phyloP scores from a whole-genome alignment of 2,329 filamentous ascomycete species.

The Tolypocladium ovalisporum region DNA sequence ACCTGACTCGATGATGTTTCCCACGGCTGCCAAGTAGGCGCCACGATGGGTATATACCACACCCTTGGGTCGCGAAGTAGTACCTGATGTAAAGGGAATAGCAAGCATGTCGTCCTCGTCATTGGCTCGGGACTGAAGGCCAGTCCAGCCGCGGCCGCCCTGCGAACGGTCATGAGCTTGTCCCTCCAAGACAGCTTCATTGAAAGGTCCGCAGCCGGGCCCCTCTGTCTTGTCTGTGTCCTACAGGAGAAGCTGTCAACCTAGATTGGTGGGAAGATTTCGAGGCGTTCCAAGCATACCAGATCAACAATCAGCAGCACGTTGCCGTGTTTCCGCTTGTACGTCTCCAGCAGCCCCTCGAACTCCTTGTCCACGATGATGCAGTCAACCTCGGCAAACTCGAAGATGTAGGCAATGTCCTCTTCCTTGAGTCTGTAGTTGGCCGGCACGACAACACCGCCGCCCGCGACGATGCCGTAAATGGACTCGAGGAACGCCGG shows the following conservation, averaged over 20 bases:
- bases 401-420: slow-evolving; percentile 85
- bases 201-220: slow-evolving; percentile 66
- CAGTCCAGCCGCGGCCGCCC: slow-evolving; percentile 64
- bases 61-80: slow-evolving; percentile 84
- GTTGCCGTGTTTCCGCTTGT: slow-evolving; percentile 45
- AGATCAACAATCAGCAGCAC: slow-evolving; percentile 67
- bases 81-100: slow-evolving; percentile 88
- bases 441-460: slow-evolving; percentile 61
- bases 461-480: slow-evolving; percentile 76
- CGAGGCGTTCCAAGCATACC: slow-evolving; percentile 20
- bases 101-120: slow-evolving; percentile 77
- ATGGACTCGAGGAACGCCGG: slow-evolving; percentile 88
- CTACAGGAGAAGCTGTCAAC: slow-evolving; percentile 18
- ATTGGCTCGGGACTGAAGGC: slow-evolving; percentile 55
- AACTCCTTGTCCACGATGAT: slow-evolving; percentile 86
- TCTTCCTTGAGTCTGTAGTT: slow-evolving; percentile 62
- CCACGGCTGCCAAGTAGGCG: slow-evolving; percentile 73
- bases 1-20: slow-evolving; percentile 79
- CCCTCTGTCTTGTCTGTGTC: slow-evolving; percentile 74
- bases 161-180: slow-evolving; percentile 57
- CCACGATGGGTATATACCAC: slow-evolving; percentile 87
- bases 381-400: slow-evolving; percentile 73
- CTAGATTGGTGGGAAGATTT: neutral
- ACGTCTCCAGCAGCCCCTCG: slow-evolving; percentile 55
- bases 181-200: slow-evolving; percentile 74